These are phyloP conservation scores for Ciborinia camelliae DNA, from an alignment of 2,329 filamentous ascomycete genomes.

Conservation along the genomic window DNA sequence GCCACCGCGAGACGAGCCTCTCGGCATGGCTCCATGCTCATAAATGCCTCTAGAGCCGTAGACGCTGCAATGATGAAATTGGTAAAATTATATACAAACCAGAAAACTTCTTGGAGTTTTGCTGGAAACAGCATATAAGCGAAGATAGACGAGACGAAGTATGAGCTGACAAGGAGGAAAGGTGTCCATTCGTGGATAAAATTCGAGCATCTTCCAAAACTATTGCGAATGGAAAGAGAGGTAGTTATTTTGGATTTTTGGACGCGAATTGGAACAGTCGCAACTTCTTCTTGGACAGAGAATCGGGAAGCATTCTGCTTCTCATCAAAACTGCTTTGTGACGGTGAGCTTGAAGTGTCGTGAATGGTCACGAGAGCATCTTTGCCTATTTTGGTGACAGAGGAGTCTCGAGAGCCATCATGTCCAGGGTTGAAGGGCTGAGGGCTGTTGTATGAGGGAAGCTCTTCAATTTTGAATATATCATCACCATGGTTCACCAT, in stretches of 20 bases:
- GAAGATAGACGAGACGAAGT: slow-evolving; percentile 42
- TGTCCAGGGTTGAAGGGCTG: neutral
- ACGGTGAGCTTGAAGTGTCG: neutral
- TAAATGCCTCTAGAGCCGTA: slow-evolving; percentile 43
- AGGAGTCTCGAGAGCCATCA: neutral
- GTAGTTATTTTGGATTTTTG: neutral
- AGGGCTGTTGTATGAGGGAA: slow-evolving; percentile 1
- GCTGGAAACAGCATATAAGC: slow-evolving; percentile 42
- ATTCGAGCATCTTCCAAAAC: slow-evolving; percentile 5
- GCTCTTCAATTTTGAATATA: neutral
- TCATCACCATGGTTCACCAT: neutral
- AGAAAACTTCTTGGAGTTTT: slow-evolving; percentile 41
- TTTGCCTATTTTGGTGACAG: neutral
- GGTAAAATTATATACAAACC: slow-evolving; percentile 44
- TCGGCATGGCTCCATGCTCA: slow-evolving; percentile 39
- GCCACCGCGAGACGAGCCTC: slow-evolving; percentile 40
- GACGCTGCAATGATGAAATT: slow-evolving; percentile 44
- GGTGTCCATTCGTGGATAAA: slow-evolving; percentile 40
- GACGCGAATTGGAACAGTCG: neutral
- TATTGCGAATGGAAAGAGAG: neutral
- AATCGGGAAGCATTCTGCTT: neutral
- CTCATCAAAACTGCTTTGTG: neutral
- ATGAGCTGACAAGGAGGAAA: slow-evolving; percentile 41
- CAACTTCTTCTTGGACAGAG: slow-evolving; percentile 3
- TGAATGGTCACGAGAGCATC: slow-evolving; percentile 3